Conservation (phyloP, 73 alveolate species). For the Effrenium voratum region DNA sequence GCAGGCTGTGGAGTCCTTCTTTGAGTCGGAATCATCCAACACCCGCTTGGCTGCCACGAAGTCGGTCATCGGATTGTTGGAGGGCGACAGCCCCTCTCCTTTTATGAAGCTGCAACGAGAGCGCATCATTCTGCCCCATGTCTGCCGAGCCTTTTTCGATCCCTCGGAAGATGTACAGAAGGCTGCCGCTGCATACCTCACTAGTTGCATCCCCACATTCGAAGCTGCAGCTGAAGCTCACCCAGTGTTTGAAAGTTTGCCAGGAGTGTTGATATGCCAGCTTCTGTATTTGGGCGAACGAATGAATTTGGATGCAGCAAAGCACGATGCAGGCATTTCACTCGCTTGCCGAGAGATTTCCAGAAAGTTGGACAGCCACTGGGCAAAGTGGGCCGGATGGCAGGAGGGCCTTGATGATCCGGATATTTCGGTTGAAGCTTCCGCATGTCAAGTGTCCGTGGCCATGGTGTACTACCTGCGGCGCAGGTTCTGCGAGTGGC, state of each 20-base stretch:
- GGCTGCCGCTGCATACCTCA: neutral
- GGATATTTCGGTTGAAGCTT: neutral
- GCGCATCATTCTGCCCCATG: neutral
- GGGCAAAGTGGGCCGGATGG: slow-evolving; percentile 62
- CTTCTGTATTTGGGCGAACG: neutral
- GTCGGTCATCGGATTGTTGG: neutral
- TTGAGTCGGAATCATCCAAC: neutral
- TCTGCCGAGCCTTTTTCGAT: slow-evolving; percentile 20
- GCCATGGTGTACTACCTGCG: slow-evolving; percentile 20
- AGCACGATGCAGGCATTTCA: neutral
- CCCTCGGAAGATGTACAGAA: slow-evolving; percentile 9
- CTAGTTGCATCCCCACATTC: neutral
- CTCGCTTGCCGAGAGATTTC: slow-evolving; percentile 1
- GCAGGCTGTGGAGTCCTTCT: neutral
- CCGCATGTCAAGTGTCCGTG: neutral
- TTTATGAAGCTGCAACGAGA: neutral
- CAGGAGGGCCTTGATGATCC: slow-evolving; percentile 57
- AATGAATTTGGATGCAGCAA: neutral
- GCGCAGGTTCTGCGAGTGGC: slow-evolving; percentile 44
- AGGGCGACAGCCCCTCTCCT: neutral
- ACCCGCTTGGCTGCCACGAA: slow-evolving; percentile 11
- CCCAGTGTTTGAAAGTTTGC: neutral
- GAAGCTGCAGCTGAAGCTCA: no score
- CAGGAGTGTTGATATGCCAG: neutral
- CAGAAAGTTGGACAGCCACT: slow-evolving; percentile 20